phyloP scores from a whole-genome alignment of 2,329 filamentous ascomycete genomes.

The Sclerotinia nivalis region DNA sequence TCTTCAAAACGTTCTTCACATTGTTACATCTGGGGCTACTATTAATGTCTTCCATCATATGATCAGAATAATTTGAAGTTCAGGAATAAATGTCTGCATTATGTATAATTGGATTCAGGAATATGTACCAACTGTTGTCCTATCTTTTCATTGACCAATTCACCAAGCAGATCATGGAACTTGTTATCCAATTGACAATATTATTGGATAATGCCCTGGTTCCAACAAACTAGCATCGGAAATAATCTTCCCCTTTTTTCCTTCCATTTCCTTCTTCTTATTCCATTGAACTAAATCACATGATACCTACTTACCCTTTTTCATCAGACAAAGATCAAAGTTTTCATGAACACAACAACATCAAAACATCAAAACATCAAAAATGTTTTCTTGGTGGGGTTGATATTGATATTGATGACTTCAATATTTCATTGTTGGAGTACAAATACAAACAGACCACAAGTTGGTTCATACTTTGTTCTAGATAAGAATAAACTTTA shows the following conservation, averaged over 20 bases:
- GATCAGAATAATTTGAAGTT: too few relatives aligned
- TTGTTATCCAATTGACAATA: neutral
- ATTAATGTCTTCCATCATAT: too few relatives aligned
- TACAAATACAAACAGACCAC: constrained; percentile 1
- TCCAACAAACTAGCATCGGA: neutral
- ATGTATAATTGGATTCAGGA: neutral
- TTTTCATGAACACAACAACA: neutral
- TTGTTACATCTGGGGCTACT: neutral
- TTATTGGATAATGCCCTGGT: neutral
- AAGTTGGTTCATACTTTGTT: constrained; percentile 4
- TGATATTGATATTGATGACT: neutral
- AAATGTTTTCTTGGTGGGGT: constrained; percentile 8
- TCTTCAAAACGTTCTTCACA: neutral
- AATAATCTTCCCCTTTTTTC: neutral
- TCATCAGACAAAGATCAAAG: neutral
- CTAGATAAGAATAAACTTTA: constrained; percentile 6
- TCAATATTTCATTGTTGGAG: neutral
- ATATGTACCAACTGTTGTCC: neutral
- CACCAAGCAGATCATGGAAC: neutral
- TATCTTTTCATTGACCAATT: constrained; percentile 13
- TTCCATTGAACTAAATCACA: neutral
- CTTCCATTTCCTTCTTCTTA: neutral
- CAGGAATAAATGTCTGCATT: neutral
- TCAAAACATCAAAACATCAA: too few relatives aligned
- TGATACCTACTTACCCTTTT: too few relatives aligned